Conservation (phyloP, 2,329 filamentous ascomycete species). For the Pochonia chlamydosporia region DNA sequence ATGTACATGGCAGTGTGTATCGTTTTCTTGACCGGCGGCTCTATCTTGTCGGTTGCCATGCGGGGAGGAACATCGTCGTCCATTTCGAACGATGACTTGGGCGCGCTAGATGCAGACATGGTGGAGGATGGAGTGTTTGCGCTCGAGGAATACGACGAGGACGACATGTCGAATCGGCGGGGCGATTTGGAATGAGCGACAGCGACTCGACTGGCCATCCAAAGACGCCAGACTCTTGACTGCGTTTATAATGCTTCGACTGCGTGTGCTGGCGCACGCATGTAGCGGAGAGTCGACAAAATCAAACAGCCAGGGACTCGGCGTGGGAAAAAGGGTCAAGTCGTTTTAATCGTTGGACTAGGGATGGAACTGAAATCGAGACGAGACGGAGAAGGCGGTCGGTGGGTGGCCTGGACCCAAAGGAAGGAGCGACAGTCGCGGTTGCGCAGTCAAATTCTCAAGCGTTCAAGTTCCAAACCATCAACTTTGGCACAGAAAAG, state of each 20-base stretch:
- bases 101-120: slow-evolving; percentile 2
- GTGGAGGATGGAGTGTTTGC: neutral
- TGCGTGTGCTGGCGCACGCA: neutral
- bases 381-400: too few species aligned
- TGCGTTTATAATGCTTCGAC: neutral
- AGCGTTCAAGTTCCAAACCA: too few species aligned
- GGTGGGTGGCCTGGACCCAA: too few species aligned
- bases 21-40: slow-evolving; percentile 6
- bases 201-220: slow-evolving; percentile 3
- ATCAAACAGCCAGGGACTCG: neutral
- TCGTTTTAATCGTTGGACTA: too few species aligned
- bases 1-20: slow-evolving; percentile 30
- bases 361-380: too few species aligned
- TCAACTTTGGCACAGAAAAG: too few species aligned
- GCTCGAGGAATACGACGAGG: slow-evolving; percentile 3
- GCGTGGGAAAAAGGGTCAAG: too few species aligned
- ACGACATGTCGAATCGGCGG: neutral
- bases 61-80: slow-evolving; percentile 19
- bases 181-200: neutral
- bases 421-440: too few species aligned
- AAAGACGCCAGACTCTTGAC: neutral
- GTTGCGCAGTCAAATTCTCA: too few species aligned
- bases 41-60: slow-evolving; percentile 10
- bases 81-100: slow-evolving; percentile 1
- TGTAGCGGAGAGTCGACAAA: neutral